Evolutionary conservation across 2,329 filamentous ascomycete species (phyloP).

Genomic region (Ampelomyces quisqualis): DNA sequence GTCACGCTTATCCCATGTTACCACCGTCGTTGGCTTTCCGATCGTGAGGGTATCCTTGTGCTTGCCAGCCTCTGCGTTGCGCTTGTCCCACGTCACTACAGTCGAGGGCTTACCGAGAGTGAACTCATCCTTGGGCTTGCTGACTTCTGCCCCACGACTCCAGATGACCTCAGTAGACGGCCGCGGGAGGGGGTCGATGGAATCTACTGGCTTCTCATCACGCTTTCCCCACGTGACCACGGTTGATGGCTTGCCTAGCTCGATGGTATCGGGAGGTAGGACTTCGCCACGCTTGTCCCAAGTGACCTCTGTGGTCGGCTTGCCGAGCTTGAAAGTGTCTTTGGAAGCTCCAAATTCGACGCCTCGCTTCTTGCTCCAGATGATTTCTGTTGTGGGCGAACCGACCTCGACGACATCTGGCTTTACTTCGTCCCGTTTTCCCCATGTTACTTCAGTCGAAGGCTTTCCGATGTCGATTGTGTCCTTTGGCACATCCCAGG

Average conservation of each 20-base stretch:
- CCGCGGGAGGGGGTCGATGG: slow-evolving; percentile 12
- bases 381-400: too few relatives aligned
- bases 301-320: too few relatives aligned
- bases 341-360: too few relatives aligned
- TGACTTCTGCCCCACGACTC: slow-evolving; percentile 10
- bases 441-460: slow-evolving; percentile 19
- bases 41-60: slow-evolving; percentile 4
- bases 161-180: slow-evolving; percentile 20
- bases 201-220: slow-evolving; percentile 5
- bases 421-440: slow-evolving; percentile 14
- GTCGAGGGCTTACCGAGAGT: slow-evolving; percentile 16
- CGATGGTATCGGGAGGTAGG: slow-evolving; percentile 9
- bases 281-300: slow-evolving; percentile 21
- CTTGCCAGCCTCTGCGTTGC: slow-evolving; percentile 1
- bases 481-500: slow-evolving; percentile 6
- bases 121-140: slow-evolving; percentile 14
- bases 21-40: slow-evolving; percentile 4
- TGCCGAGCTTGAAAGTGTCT: too few relatives aligned
- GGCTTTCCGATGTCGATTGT: slow-evolving; percentile 18
- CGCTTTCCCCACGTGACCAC: slow-evolving; percentile 25
- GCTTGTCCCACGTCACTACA: slow-evolving; percentile 18
- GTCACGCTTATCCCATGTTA: slow-evolving; percentile 23
- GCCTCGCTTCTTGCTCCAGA: too few relatives aligned
- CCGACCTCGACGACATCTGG: slow-evolving; percentile 12
- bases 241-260: slow-evolving; percentile 16